phyloP scores from a whole-genome alignment of 169 alveolate genomes.

The Cryptosporidium tyzzeri region DNA sequence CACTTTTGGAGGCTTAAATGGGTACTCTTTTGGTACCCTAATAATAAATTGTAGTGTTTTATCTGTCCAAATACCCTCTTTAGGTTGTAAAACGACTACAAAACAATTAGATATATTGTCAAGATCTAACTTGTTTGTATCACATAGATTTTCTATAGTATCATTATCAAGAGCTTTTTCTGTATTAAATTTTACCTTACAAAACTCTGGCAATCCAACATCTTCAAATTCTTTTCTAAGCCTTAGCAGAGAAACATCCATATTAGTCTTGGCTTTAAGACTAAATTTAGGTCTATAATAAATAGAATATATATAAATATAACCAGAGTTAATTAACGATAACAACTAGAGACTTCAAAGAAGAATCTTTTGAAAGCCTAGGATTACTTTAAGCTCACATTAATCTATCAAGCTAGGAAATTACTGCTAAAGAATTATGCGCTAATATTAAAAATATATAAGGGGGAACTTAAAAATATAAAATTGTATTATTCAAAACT shows the following conservation, averaged over 20 bases:
- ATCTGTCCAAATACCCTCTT: constrained; percentile 56
- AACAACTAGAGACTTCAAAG: background rate
- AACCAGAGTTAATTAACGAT: background rate
- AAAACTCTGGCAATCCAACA: constrained; percentile 59
- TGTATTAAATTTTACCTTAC: constrained; percentile 28
- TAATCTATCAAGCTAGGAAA: background rate
- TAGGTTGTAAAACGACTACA: constrained; percentile 21
- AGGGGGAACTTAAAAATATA: background rate
- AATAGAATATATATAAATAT: background rate
- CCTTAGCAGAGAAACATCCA: constrained; percentile 45
- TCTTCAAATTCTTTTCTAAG: constrained; percentile 59
- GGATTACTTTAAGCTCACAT: background rate
- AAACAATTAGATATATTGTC: constrained; percentile 13
- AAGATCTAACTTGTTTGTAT: background rate
- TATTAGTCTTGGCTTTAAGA: background rate
- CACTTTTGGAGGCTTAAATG: constrained; percentile 86
- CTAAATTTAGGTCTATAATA: background rate
- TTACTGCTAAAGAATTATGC: background rate
- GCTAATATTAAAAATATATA: background rate
- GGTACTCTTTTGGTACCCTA: constrained; percentile 79
- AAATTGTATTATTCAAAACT: background rate
- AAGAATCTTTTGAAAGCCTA: background rate
- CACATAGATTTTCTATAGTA: background rate
- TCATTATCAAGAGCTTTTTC: constrained; percentile 12
- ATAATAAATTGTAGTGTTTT: constrained; percentile 39